These are phyloP conservation scores for Fusarium dimerum DNA, from an alignment of 2,329 filamentous ascomycete genomes.

Conservation along the genomic window DNA sequence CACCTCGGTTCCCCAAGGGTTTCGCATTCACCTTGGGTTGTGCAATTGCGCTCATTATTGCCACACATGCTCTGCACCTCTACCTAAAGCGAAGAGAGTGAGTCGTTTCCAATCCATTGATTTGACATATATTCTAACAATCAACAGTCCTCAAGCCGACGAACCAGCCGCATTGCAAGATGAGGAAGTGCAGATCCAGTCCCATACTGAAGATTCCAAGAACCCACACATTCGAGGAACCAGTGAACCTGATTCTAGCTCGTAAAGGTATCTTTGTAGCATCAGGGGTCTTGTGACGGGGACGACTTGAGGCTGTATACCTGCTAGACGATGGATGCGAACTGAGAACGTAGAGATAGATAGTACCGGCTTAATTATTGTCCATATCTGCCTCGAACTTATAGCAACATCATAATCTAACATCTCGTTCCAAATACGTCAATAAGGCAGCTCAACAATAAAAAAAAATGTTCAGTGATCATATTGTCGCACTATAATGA, in stretches of 20 bases:
- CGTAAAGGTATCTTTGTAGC: not conserved
- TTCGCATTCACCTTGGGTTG: slow-evolving; percentile 36
- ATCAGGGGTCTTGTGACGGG: not conserved
- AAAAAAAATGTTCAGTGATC: too few relatives aligned
- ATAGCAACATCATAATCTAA: too few relatives aligned
- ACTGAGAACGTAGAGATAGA: too few relatives aligned
- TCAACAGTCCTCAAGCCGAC: slow-evolving; percentile 2
- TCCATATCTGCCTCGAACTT: too few relatives aligned
- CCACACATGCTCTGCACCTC: not conserved
- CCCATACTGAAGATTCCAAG: not conserved
- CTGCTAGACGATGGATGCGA: too few relatives aligned
- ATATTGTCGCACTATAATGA: too few relatives aligned
- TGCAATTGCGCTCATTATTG: not conserved
- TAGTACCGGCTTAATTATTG: too few relatives aligned
- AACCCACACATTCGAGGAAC: not conserved
- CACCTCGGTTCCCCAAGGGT: slow-evolving; percentile 42
- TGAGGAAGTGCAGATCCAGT: not conserved
- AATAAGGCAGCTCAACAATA: too few relatives aligned
- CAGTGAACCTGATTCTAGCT: not conserved
- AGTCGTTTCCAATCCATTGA: not conserved
- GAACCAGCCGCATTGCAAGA: not conserved
- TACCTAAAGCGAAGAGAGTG: slow-evolving; percentile 4
- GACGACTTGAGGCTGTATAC: too few relatives aligned
- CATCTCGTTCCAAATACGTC: too few relatives aligned
- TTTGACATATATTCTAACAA: not conserved